Base-by-base conservation (phyloP, 208 protist species). In the Trypanosoma vivax region DNA sequence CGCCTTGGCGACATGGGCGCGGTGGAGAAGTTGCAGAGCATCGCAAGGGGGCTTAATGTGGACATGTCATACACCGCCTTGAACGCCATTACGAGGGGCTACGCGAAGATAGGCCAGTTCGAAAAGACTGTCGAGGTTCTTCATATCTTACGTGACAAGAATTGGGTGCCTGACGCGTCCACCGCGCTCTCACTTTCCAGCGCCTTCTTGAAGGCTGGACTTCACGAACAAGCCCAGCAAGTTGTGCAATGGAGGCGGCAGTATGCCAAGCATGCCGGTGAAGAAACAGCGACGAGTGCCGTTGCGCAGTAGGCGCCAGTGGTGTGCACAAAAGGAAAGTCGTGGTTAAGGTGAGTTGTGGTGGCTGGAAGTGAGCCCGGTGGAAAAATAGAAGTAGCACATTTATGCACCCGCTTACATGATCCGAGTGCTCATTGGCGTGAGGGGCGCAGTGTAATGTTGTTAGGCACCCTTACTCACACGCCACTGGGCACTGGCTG, bases 141-240 rank as follows among this genome's bases (percentile, higher is more conserved):
- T 49, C 87, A 94, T 58, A 56, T 79, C 18, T 49, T 94, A 54
- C 83, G 80, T 2, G 83, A 91, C 43, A 50, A 57, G 6, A 87
- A 90, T 37, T 88, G 73, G 78, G 82, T 83, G 16, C 87, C 87
- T 0, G 87, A 94, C 45, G 79, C 87, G 0, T 67, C 83, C 10
- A 94, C 87, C 0, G 76, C 83, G 3, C 59, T 94, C 43, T 72
- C 70, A 43, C 70, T 94, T 5, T 91, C 83, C 6, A 65, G 73
- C 2, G 73, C 80, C 5, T 94, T 94, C 37, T 51, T 94, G 30
- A 90, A 89, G 58, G 83, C 87, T 0, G 87, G 87, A 0, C 63
- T 94, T 34, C 87, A 94, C 47, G 87, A 90, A 31, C 87, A 94
- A 52, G 87, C 87, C 5, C 74, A 83, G 46, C 83, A 94, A 47